Base-by-base conservation (phyloP, 2,329 filamentous ascomycete species). In the Neurospora sp. region DNA sequence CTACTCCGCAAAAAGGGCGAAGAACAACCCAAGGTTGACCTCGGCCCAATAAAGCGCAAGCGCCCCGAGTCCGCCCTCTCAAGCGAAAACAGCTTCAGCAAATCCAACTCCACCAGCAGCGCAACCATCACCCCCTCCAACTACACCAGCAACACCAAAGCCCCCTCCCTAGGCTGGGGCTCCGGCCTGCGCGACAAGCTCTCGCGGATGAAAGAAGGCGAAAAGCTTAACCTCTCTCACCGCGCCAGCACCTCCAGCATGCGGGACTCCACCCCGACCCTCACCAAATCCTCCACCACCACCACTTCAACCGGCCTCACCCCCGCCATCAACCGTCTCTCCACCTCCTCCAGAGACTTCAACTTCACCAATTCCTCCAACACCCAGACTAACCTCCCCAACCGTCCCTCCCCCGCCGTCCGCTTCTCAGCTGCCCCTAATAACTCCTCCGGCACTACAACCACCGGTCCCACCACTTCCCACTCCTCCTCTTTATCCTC, bases 41-140 rank as follows among this genome's bases (percentile, higher is more conserved):
- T 90, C 19, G 86, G 86, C 72, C 86, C 87, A 37, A 78, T 86
- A 70, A 90, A 90, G 79, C 83, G 88, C 67, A 90, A 90, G 78
- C 83, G 88, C 70, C 80, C 85, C 8, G 82, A 84, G 70, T 85
- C 83, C 74, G 81, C 83, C 6, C 78, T 82, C 57, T 81, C 80
- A 10, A 77, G 74, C 62, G 52, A 62, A 33, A 62, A 33, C 52
- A 33, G 23, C 15, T 62, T 62, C 15, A 62, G 52, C 28, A 62
- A 62, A 10, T 62, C 52, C 52, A 62, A 62, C 52, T 62, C 52
- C 15, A 36, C 52, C 52, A 62, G 52, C 28, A 17, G 12, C 52
- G 52, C 28, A 62, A 62, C 52, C 23, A 62, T 62, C 52, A 62
- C 52, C 23, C 52, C 52, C 12, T 36, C 52, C 12, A 62, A 62